phyloP scores from a whole-genome alignment of 192 early-diverging fungal genomes.

The Linnemannia elongata region DNA sequence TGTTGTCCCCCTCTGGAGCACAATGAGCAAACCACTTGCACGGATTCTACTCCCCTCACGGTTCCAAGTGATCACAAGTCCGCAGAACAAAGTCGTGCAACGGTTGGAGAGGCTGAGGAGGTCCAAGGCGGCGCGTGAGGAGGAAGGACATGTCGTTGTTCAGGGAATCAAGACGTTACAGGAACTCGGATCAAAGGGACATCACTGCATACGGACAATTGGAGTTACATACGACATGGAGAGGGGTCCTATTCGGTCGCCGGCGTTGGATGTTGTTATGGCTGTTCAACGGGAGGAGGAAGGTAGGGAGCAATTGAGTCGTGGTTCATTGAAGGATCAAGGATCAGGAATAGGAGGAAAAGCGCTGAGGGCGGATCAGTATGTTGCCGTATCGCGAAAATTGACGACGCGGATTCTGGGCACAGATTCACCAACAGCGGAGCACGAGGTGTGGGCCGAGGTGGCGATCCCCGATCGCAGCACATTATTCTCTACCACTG shows the following conservation, averaged over 20 bases:
- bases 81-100: constrained; percentile 31
- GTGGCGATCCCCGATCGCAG: constrained; percentile 54
- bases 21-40: neutral
- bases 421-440: constrained; percentile 50
- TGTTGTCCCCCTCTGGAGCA: neutral
- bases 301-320: neutral
- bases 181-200: constrained; percentile 34
- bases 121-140: constrained; percentile 30
- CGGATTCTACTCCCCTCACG: constrained; percentile 21
- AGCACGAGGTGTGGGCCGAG: constrained; percentile 65
- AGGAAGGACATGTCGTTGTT: constrained; percentile 33
- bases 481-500: constrained; percentile 9
- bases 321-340: neutral
- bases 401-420: constrained; percentile 62
- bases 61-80: constrained; percentile 30
- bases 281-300: neutral
- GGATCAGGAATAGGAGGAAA: neutral
- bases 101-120: constrained; percentile 39
- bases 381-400: constrained; percentile 54
- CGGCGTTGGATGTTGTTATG: constrained; percentile 33
- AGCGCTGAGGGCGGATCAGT: constrained; percentile 53
- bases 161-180: constrained; percentile 54
- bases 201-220: constrained; percentile 33
- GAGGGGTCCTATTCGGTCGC: constrained; percentile 21
- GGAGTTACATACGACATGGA: constrained; percentile 49